Base-by-base conservation (phyloP, 2,329 filamentous ascomycete genomes). In the Penicillium sp. region DNA sequence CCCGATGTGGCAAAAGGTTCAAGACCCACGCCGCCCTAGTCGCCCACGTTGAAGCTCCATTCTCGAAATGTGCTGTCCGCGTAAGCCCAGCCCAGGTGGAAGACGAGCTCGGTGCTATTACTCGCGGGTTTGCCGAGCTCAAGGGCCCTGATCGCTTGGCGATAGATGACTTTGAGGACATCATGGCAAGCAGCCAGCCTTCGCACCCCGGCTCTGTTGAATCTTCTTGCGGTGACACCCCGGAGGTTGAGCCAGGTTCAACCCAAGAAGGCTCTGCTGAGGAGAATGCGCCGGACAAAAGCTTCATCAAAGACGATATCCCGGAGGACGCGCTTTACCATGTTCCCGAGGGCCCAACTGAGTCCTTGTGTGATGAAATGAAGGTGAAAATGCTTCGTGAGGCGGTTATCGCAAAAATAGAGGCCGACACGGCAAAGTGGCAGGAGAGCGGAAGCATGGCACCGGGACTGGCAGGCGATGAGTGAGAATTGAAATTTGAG, bases 21-120 rank as follows among this genome's bases (percentile, higher is more conserved):
- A 70, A 70, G 24, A 68, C 65, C 10, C 68, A 66, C 0, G 56
- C 71, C 0, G 74, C 73, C 0, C 63, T 77, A 4, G 63, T 77
- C n/a, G 68, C 71, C 0, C 77, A 79, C 52, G 70, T 69, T 51
- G 76, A 78, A 56, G 69, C 68, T 1, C 60, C 63, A 2, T 72
- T 60, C 11, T 64, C 60, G 24, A 67, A 68, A 18, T 78, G 76
- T 61, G 59, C 62, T 7, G 66, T 77, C 36, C 67, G 62, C 29
- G 56, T 68, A 1, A 42, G 14, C 3, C 63, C 59, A 18, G 42
- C 50, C 3, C 58, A 65, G 8, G 75, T 71, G 45, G 68, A 65
- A 3, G 64, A 72, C 47, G 61, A 73, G 0, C 63, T 79, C 29
- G 65, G 72, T 31, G 70, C 75, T 22, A 54, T 75, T 13, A 76